Evolutionary conservation across 2,329 filamentous ascomycete genomes (phyloP).

Genomic region (Trichoderma cornu-damae): DNA sequence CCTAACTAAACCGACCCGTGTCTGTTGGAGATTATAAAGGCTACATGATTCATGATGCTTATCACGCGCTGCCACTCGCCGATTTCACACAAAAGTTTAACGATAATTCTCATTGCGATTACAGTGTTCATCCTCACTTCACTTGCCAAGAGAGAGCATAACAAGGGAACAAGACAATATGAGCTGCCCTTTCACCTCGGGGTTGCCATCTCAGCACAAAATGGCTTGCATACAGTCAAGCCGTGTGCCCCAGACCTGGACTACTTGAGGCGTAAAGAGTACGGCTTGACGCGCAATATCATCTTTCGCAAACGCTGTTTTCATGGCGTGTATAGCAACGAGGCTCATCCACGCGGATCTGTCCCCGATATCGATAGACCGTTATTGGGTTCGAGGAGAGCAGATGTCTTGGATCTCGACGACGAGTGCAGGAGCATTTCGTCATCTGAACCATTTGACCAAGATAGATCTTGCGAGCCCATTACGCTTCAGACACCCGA

Average conservation of each 20-base stretch:
- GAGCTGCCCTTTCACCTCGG: conserved; percentile 13
- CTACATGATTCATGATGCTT: conserved; percentile 8
- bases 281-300: conserved; percentile 38
- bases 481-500: conserved; percentile 44
- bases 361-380: conserved; percentile 36
- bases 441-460: background rate
- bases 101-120: background rate
- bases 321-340: conserved; percentile 32
- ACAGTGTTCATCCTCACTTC: background rate
- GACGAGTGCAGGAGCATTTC: conserved; percentile 24
- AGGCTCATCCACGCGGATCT: conserved; percentile 32
- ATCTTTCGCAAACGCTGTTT: conserved; percentile 44
- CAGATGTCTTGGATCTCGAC: conserved; percentile 30
- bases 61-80: conserved; percentile 5
- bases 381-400: conserved; percentile 32
- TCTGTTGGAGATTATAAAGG: background rate
- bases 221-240: background rate
- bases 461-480: conserved; percentile 34
- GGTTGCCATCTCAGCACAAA: conserved; percentile 3
- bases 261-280: conserved; percentile 28
- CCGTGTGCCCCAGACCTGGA: conserved; percentile 28
- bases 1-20: background rate
- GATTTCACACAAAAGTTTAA: background rate
- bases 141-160: background rate
- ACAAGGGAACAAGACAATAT: conserved; percentile 1